phyloP scores from a whole-genome alignment of 2,329 filamentous ascomycete genomes.

The Diaporthe eres region DNA sequence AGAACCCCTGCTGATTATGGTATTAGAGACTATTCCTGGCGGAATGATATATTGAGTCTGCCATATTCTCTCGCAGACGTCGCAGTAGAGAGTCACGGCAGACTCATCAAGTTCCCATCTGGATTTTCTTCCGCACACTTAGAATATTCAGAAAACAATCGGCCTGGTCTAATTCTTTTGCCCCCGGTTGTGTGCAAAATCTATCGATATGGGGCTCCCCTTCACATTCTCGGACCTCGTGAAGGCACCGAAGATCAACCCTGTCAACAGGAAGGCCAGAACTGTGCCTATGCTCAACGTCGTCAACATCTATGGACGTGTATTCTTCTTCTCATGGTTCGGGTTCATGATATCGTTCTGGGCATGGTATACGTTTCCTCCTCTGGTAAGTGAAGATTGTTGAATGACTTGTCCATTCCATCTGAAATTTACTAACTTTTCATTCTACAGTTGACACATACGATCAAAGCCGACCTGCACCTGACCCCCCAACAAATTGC shows the following conservation, averaged over 20 bases:
- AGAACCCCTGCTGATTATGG: constrained; percentile 19
- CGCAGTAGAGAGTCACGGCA: background rate
- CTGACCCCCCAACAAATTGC: constrained; percentile 80
- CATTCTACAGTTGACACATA: constrained; percentile 71
- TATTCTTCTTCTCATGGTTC: constrained; percentile 92
- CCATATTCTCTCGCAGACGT: background rate
- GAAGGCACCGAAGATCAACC: constrained; percentile 80
- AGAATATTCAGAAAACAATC: background rate
- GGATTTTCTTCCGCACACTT: background rate
- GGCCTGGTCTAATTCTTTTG: no score
- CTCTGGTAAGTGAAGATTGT: constrained; percentile 70
- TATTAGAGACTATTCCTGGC: constrained; percentile 16
- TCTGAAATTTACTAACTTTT: constrained; percentile 10
- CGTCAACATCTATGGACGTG: constrained; percentile 83
- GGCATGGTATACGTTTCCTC: constrained; percentile 94
- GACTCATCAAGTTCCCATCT: background rate
- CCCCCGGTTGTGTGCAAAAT: background rate
- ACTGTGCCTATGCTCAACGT: constrained; percentile 86
- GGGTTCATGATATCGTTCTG: constrained; percentile 91
- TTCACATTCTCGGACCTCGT: constrained; percentile 59
- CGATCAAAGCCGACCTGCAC: constrained; percentile 83
- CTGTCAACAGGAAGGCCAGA: constrained; percentile 85
- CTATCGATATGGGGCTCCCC: constrained; percentile 47
- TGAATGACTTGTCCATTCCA: background rate
- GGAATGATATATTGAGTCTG: constrained; percentile 29